phyloP scores from a whole-genome alignment of 2,329 filamentous ascomycete genomes.

The Fusarium mangiferae region DNA sequence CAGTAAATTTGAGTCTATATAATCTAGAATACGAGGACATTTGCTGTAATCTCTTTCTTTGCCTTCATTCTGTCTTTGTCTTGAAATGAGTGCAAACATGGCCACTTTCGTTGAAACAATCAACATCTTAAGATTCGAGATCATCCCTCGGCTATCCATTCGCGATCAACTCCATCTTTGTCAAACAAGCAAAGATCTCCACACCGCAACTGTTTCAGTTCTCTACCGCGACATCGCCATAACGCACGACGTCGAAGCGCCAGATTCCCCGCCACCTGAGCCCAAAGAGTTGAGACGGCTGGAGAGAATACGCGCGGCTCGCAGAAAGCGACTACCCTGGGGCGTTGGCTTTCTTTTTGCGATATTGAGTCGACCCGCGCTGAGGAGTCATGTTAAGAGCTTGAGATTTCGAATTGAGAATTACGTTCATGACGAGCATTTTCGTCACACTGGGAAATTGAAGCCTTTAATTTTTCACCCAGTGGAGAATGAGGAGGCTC shows the following conservation, averaged over 20 bases:
- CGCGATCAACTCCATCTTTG: constrained; percentile 14
- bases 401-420: not conserved
- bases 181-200: constrained; percentile 11
- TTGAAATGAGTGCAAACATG: not conserved
- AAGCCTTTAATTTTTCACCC: not conserved
- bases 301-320: not conserved
- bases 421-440: not conserved
- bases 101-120: constrained; percentile 3
- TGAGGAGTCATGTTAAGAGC: not conserved
- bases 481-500: not conserved
- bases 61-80: no score
- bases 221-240: constrained; percentile 2
- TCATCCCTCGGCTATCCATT: constrained; percentile 10
- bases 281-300: not conserved
- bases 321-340: not conserved
- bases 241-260: not conserved
- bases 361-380: not conserved
- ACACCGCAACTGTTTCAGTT: not conserved
- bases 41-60: rapidly evolving
- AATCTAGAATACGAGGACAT: not conserved
- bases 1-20: not conserved
- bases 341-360: not conserved
- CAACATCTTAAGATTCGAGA: constrained; percentile 4
- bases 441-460: not conserved
- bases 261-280: not conserved